Conservation (phyloP, 306 rosid species). For the Citrullus mucosospermus region DNA sequence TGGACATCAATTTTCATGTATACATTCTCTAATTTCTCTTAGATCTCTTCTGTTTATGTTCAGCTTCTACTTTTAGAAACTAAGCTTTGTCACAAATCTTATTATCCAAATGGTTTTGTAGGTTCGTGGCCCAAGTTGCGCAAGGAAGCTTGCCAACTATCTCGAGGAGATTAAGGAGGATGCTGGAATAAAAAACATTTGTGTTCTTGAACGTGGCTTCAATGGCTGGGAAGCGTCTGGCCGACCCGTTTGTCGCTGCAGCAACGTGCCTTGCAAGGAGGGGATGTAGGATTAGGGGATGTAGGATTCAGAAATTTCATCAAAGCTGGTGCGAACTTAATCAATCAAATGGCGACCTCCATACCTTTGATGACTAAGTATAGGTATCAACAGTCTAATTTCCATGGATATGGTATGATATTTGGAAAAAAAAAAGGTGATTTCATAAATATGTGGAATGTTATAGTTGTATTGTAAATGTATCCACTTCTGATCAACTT, state of each 20-base stretch:
- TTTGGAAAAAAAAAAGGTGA: neutral
- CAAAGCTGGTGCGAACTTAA: neutral
- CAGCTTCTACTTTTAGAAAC: neutral
- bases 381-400: no score
- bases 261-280: slow-evolving; percentile 41
- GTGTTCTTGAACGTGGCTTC: slow-evolving; percentile 88
- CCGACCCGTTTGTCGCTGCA: slow-evolving; percentile 82
- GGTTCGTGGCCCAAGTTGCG: slow-evolving; percentile 95
- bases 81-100: neutral
- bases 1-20: neutral
- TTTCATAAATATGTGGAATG: neutral
- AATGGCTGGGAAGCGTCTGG: slow-evolving; percentile 93
- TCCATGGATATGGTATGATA: neutral
- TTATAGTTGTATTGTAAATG: neutral
- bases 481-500: neutral
- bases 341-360: neutral
- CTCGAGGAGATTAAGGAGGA: slow-evolving; percentile 57
- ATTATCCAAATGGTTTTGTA: slow-evolving; percentile 16
- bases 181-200: slow-evolving; percentile 55
- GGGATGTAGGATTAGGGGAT: slow-evolving; percentile 11
- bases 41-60: neutral
- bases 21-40: neutral
- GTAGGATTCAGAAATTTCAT: neutral
- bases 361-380: neutral
- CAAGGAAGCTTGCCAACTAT: slow-evolving; percentile 52